Conservation (phyloP, 2,329 filamentous ascomycete genomes). For the Emergomyces africanus region DNA sequence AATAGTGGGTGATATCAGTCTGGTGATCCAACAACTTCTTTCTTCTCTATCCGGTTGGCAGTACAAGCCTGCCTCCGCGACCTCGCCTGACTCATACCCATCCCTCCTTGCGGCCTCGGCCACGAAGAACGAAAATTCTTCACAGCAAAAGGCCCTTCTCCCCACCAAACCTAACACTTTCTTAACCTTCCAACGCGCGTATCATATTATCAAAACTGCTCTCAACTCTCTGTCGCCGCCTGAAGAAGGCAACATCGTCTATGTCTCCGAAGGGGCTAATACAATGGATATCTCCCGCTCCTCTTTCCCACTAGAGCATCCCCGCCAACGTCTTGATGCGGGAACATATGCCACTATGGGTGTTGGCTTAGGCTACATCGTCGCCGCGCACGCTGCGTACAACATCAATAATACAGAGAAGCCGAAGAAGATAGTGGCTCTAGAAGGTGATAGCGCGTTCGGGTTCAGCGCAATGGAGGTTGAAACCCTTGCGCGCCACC, state of each 20-base stretch:
- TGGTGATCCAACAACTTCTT: slow-evolving; percentile 37
- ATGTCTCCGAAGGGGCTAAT: slow-evolving; percentile 47
- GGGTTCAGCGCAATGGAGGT: slow-evolving; percentile 44
- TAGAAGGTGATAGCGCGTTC: slow-evolving; percentile 45
- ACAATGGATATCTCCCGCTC: slow-evolving; percentile 50
- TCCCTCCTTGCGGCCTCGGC: slow-evolving; percentile 19
- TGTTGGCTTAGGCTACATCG: slow-evolving; percentile 44
- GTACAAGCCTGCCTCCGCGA: slow-evolving; percentile 28
- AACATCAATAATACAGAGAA: slow-evolving; percentile 26
- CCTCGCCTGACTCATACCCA: slow-evolving; percentile 14
- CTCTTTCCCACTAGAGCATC: slow-evolving; percentile 41
- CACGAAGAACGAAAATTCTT: slow-evolving; percentile 36
- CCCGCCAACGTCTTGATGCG: slow-evolving; percentile 44
- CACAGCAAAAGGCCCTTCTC: slow-evolving; percentile 30
- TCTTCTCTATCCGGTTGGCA: slow-evolving; percentile 32
- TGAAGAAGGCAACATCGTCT: slow-evolving; percentile 38
- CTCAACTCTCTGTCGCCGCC: slow-evolving; percentile 36
- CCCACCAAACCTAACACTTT: slow-evolving; percentile 23
- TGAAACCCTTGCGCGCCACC: slow-evolving; percentile 43
- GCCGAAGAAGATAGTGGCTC: slow-evolving; percentile 42
- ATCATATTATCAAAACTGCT: slow-evolving; percentile 39
- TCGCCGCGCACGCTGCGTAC: slow-evolving; percentile 44
- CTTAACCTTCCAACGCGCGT: slow-evolving; percentile 40
- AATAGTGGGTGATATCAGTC: slow-evolving; percentile 39
- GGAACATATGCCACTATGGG: slow-evolving; percentile 50